These are phyloP conservation scores for Lachancea dasiensis DNA, from an alignment of 805 yeast species.

Conservation along the genomic window DNA sequence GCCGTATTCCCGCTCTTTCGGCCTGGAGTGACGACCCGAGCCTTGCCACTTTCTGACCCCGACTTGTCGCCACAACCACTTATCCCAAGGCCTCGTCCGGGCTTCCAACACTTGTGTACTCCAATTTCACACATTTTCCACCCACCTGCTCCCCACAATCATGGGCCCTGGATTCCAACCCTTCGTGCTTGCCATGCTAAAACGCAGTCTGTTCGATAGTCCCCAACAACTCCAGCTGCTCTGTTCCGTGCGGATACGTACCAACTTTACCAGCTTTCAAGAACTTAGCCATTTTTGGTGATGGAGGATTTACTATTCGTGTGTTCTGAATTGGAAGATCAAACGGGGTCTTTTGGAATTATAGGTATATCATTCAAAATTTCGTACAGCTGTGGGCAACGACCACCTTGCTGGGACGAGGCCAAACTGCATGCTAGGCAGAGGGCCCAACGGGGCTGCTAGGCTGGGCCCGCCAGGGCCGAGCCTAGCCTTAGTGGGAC, in stretches of 20 bases:
- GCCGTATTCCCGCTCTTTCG: no score
- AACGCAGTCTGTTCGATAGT: neutral
- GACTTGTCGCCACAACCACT: no score
- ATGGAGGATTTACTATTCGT: conserved; percentile 17
- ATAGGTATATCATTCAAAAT: conserved; percentile 6
- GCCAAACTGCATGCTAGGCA: conserved; percentile 1
- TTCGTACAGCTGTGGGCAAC: neutral
- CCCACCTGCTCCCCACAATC: no score
- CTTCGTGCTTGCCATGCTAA: no score
- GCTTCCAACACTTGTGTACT: no score
- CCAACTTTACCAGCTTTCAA: conserved; percentile 99
- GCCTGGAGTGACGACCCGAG: no score
- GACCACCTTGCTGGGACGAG: no score
- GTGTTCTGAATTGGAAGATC: conserved; percentile 12
- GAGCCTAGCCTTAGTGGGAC: no score
- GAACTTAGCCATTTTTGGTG: conserved; percentile 86
- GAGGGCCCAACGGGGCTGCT: neutral
- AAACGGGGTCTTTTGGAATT: conserved; percentile 1
- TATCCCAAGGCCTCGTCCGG: no score
- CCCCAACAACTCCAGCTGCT: neutral
- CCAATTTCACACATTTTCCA: no score
- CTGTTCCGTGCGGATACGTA: conserved; percentile 23
- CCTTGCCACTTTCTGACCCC: no score
- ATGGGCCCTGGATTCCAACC: no score
- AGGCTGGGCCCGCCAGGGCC: neutral